A percentile compares a stretch with the other conserved stretches of the same genome.
phyloP scores from a whole-genome alignment of 2,329 filamentous ascomycete genomes.

The Botrytis byssoidea region DNA sequence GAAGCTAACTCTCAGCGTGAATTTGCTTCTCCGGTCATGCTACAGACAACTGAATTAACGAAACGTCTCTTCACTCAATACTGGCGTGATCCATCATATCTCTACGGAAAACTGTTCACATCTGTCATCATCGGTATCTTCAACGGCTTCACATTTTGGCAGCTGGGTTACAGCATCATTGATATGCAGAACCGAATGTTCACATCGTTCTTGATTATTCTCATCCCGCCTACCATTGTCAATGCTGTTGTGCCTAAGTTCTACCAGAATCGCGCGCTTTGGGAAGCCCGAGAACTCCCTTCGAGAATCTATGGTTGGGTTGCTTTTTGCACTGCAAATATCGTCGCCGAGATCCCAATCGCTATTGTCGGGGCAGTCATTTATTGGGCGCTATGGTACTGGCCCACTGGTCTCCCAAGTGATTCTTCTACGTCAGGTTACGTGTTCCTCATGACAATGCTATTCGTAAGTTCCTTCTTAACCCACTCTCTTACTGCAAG shows the following conservation, averaged over 20 bases:
- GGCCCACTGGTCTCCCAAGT: constrained; percentile 65
- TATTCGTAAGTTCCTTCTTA: constrained; percentile 50
- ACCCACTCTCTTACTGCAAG: background rate
- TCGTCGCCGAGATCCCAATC: constrained; percentile 70
- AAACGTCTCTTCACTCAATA: constrained; percentile 70
- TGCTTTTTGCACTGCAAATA: constrained; percentile 71
- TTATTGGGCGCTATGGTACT: constrained; percentile 79
- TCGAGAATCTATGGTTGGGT: constrained; percentile 76
- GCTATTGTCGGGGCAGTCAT: constrained; percentile 63
- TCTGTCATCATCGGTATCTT: constrained; percentile 71
- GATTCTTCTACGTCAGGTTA: constrained; percentile 68
- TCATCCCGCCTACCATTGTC: constrained; percentile 66
- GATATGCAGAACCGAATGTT: constrained; percentile 80
- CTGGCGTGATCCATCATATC: constrained; percentile 74
- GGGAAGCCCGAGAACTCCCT: constrained; percentile 71
- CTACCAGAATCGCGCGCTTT: constrained; percentile 68
- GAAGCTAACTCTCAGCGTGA: constrained; percentile 47
- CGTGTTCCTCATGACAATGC: constrained; percentile 72
- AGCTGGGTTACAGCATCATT: constrained; percentile 61
- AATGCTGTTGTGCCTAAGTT: constrained; percentile 77
- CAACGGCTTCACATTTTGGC: constrained; percentile 77
- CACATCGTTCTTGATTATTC: constrained; percentile 63
- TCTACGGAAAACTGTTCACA: constrained; percentile 74
- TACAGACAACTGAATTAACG: constrained; percentile 65
- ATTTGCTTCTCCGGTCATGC: constrained; percentile 63